These are phyloP conservation scores for Microsporum ferrugineum DNA, from an alignment of 2,329 filamentous ascomycete genomes.

Conservation along the genomic window DNA sequence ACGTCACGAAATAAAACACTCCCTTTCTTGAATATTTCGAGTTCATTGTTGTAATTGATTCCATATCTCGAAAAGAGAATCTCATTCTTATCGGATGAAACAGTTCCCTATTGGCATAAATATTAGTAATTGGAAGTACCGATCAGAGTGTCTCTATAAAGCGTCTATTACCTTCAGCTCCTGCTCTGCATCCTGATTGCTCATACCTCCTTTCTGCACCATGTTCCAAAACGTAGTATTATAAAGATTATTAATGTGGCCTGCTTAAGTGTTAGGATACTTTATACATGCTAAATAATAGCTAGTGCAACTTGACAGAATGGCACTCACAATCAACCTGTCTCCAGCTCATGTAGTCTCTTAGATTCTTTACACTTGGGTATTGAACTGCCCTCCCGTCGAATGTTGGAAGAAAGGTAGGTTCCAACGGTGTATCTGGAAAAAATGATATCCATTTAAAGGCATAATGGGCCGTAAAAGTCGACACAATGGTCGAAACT, in stretches of 20 bases:
- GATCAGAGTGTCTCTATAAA: neutral
- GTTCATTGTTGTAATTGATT: constrained; percentile 97
- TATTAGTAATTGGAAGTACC: neutral
- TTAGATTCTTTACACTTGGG: constrained; percentile 65
- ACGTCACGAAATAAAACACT: constrained; percentile 80
- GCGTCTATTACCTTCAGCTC: constrained; percentile 51
- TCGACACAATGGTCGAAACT: constrained; percentile 79
- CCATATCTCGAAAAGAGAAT: constrained; percentile 79
- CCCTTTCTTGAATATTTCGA: constrained; percentile 84
- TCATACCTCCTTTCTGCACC: constrained; percentile 65
- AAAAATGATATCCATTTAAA: constrained; percentile 69
- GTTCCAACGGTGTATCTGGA: constrained; percentile 54
- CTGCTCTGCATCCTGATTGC: constrained; percentile 66
- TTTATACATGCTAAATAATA: neutral
- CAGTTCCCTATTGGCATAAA: constrained; percentile 51
- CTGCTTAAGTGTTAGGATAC: constrained; percentile 32
- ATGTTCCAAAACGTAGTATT: constrained; percentile 95
- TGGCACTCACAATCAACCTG: constrained; percentile 77
- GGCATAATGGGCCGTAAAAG: constrained; percentile 85
- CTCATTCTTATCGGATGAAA: constrained; percentile 86
- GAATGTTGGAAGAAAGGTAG: constrained; percentile 68
- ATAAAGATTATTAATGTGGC: constrained; percentile 96
- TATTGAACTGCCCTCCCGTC: constrained; percentile 88
- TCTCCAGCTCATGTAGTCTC: constrained; percentile 94
- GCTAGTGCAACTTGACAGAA: neutral